Percentiles rank a stretch among this genome's conserved stretches.
Evolutionary conservation across 2,329 filamentous ascomycete genomes (phyloP).

Genomic region (Conoideocrella luteorostrata): DNA sequence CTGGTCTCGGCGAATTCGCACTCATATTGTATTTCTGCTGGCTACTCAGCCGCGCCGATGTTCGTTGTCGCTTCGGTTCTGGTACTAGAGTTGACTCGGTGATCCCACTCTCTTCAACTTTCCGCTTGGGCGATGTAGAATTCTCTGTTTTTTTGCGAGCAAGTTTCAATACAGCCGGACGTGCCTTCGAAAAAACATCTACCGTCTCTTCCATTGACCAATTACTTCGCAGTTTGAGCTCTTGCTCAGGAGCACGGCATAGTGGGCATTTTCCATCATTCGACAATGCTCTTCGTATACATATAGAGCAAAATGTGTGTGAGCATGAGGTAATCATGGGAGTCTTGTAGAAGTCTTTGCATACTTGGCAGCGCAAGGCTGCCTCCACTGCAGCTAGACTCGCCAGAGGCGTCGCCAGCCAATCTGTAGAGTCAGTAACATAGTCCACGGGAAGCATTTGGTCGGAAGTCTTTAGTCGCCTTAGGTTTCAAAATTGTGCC

Average conservation of each 20-base stretch:
- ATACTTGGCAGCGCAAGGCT: conserved; percentile 88
- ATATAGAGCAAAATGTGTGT: conserved; percentile 95
- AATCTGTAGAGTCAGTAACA: conserved; percentile 77
- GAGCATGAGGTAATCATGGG: conserved; percentile 93
- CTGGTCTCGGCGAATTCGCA: not conserved
- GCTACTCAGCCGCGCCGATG: conserved; percentile 43
- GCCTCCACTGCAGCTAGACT: conserved; percentile 68
- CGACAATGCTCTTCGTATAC: conserved; percentile 80
- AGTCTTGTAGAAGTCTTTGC: conserved; percentile 93
- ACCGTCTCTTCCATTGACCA: conserved; percentile 81
- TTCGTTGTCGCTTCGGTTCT: conserved; percentile 44
- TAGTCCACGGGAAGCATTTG: conserved; percentile 28
- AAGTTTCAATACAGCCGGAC: conserved; percentile 56
- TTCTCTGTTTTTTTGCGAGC: conserved; percentile 37
- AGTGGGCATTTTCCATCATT: conserved; percentile 82
- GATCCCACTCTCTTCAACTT: conserved; percentile 29
- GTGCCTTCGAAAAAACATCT: conserved; percentile 63
- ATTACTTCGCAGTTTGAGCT: conserved; percentile 77
- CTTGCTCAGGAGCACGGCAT: conserved; percentile 73
- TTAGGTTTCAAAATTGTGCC: too few relatives aligned
- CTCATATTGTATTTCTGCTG: conserved; percentile 28
- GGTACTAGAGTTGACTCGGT: conserved; percentile 20
- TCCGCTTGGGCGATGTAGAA: conserved; percentile 44
- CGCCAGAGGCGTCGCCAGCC: conserved; percentile 64
- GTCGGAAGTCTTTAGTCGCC: too few relatives aligned